Conservation (phyloP, 2,329 filamentous ascomycete genomes). For the Parascedosporium putredinis region DNA sequence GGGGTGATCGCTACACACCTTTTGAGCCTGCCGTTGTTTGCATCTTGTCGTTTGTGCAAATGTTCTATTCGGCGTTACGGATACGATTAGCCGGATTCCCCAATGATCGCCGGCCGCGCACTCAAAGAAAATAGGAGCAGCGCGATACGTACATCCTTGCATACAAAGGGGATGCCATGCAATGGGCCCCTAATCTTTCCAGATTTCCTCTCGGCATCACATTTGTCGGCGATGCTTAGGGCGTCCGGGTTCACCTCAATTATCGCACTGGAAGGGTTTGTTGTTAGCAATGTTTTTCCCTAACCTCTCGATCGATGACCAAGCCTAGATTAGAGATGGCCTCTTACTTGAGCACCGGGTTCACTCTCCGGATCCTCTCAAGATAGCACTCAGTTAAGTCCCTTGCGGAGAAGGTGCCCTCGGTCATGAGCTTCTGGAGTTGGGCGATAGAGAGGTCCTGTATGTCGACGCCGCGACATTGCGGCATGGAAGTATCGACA, state of each 20-base stretch:
- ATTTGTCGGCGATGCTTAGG: slow-evolving; percentile 45
- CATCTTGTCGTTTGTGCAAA: slow-evolving; percentile 57
- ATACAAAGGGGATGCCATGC: slow-evolving; percentile 65
- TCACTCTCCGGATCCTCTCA: neutral
- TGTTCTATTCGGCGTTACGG: no score
- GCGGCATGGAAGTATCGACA: slow-evolving; percentile 1
- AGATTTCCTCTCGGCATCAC: slow-evolving; percentile 48
- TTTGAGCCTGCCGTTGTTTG: slow-evolving; percentile 62
- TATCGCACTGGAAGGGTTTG: no score
- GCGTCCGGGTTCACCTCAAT: slow-evolving; percentile 61
- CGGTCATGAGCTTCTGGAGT: neutral
- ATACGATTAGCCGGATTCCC: no score
- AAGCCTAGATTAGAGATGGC: neutral
- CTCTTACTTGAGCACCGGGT: neutral
- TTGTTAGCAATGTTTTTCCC: no score
- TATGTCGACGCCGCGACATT: slow-evolving; percentile 2
- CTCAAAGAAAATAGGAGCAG: neutral
- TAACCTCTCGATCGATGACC: no score
- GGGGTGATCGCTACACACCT: no score
- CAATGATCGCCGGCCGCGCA: no score
- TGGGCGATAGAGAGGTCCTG: slow-evolving; percentile 1
- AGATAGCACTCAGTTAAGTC: slow-evolving; percentile 3
- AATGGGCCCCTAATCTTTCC: slow-evolving; percentile 53
- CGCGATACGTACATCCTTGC: slow-evolving; percentile 44
- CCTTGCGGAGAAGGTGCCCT: neutral